These are phyloP conservation scores for Nannizziopsis barbatae DNA, from an alignment of 2,329 filamentous ascomycete species.

Conservation along the genomic window DNA sequence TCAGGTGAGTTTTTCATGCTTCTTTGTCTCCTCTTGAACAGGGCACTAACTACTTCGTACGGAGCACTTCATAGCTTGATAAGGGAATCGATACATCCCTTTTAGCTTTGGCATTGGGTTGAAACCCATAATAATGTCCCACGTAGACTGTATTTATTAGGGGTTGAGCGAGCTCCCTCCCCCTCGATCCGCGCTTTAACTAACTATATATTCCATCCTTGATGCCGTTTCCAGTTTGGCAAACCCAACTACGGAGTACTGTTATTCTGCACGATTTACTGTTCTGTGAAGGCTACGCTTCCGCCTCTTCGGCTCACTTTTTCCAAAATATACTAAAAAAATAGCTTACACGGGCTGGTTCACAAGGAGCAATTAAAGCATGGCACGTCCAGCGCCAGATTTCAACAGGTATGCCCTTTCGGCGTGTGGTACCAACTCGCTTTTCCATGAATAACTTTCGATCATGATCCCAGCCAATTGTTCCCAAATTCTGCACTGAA, in stretches of 20 bases:
- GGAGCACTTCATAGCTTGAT: no score
- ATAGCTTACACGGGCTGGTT: background rate
- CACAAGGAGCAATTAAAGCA: background rate
- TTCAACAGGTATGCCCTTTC: constrained; percentile 26
- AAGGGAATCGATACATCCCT: background rate
- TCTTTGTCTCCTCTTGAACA: constrained; percentile 1
- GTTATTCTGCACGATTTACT: no score
- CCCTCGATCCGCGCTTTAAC: background rate
- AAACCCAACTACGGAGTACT: no score
- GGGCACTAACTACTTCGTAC: background rate
- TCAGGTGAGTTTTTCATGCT: background rate
- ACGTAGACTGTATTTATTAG: constrained; percentile 5
- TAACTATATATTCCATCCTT: constrained; percentile 4
- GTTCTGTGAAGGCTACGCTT: background rate
- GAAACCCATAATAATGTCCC: constrained; percentile 10
- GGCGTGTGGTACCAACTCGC: background rate
- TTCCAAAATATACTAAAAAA: background rate
- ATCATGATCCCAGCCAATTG: constrained; percentile 6
- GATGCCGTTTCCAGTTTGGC: background rate
- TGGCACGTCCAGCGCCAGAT: constrained; percentile 20
- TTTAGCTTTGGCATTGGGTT: background rate
- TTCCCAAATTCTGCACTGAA: constrained; percentile 11
- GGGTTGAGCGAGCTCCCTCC: background rate
- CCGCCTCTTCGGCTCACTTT: background rate
- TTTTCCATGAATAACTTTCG: constrained; percentile 10